Evolutionary conservation across 371 early-diverging fungal species (phyloP).

Genomic region (Entomophthora muscae): DNA sequence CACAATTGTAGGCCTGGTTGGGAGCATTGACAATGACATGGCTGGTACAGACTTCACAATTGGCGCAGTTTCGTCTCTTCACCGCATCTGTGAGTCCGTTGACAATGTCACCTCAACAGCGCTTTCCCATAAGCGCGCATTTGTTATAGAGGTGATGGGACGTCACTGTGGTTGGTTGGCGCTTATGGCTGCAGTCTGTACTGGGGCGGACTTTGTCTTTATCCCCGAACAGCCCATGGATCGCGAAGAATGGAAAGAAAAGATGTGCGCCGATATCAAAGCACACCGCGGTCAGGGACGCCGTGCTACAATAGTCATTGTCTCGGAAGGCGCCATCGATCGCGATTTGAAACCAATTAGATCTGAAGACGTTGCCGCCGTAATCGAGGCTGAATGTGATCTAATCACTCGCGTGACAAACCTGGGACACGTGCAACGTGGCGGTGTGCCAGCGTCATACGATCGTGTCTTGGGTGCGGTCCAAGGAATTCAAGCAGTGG

Average conservation of each 20-base stretch:
- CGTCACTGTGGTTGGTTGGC: slow-evolving; percentile 99
- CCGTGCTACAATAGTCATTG: slow-evolving; percentile 85
- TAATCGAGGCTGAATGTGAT: slow-evolving; percentile 56
- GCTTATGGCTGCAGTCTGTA: slow-evolving; percentile 89
- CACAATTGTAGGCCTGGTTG: slow-evolving; percentile 93
- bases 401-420: slow-evolving; percentile 90
- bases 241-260: slow-evolving; percentile 69
- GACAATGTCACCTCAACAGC: slow-evolving; percentile 94
- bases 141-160: slow-evolving; percentile 99
- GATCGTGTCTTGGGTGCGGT: slow-evolving; percentile 90
- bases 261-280: slow-evolving; percentile 53
- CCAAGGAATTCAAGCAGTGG: slow-evolving; percentile 92
- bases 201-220: slow-evolving; percentile 94
- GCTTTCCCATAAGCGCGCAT: slow-evolving; percentile 90
- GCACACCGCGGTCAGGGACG: slow-evolving; percentile 64
- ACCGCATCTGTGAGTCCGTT: slow-evolving; percentile 93
- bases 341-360: slow-evolving; percentile 75
- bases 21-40: slow-evolving; percentile 96
- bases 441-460: slow-evolving; percentile 86
- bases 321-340: slow-evolving; percentile 97
- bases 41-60: slow-evolving; percentile 91
- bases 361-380: slow-evolving; percentile 64
- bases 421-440: slow-evolving; percentile 97
- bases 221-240: slow-evolving; percentile 91
- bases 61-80: slow-evolving; percentile 90